A percentile compares a stretch with the other conserved stretches of the same genome.
Conservation (phyloP, 768 basidiomycete genomes). For the Leccinellum albellum region DNA sequence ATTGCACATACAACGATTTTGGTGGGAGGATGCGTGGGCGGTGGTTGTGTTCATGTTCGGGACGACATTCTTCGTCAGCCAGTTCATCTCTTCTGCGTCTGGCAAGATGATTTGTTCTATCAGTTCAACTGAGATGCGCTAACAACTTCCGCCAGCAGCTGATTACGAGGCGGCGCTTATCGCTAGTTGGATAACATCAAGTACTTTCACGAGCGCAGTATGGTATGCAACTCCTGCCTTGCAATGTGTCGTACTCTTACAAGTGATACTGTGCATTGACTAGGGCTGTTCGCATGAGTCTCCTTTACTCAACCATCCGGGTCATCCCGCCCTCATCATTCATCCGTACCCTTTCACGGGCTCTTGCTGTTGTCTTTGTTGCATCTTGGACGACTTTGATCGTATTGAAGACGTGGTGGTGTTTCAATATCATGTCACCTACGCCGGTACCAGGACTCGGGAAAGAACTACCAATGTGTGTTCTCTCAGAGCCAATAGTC, state of each 20-base stretch:
- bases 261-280: not conserved
- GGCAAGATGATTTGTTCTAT: not conserved
- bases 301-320: not conserved
- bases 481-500: not conserved
- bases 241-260: not conserved
- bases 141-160: not conserved
- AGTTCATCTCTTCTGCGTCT: not conserved
- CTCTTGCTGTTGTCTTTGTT: not conserved
- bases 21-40: constrained; percentile 27
- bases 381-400: not conserved
- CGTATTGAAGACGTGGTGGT: not conserved
- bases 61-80: not conserved
- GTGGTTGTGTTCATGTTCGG: not conserved
- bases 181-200: not conserved
- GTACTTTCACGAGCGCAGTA: not conserved
- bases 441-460: not conserved
- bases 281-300: not conserved
- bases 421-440: not conserved
- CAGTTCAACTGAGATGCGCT: not conserved
- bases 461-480: not conserved
- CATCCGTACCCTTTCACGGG: not conserved
- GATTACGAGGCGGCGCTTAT: not conserved
- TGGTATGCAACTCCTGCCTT: not conserved
- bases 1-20: constrained; percentile 13
- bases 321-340: not conserved